Base-by-base conservation (phyloP, 169 alveolate species). In the Cryptosporidium sp. region DNA sequence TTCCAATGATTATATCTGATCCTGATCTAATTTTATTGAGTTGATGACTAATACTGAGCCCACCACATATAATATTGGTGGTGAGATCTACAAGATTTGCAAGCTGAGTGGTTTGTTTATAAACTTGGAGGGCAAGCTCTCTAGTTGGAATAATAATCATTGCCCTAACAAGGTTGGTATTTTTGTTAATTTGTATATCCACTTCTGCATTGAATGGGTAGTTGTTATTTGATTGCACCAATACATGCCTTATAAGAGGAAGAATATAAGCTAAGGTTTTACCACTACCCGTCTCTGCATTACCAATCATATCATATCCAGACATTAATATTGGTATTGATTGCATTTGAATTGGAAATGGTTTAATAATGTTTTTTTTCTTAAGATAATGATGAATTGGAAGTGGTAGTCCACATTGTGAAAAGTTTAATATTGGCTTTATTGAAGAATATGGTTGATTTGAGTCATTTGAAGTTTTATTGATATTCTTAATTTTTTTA, bases 281-380 rank as follows among this genome's bases (percentile, higher is more conserved):
- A 1, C 99, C 99, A 85, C 94, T 96, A 69, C 99, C 99, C 10
- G 99, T 99, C 87, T 98, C 98, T 0, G 99, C 99, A 12, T 98
- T 97, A 29, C 99, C 99, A 37, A 99, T 97, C 52, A 98, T 94
- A 91, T 99, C 99, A 61, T 98, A 85, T 51, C 99, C 99, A 85
- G 97, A 94, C 96, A 97, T 93, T 42, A 97, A 91, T 35, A 97
- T 97, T 2, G 99, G 99, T n/a, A 98, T 91, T 44, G 95, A 92
- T 91, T 98, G 99, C 97, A 97, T 96, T 94, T 98, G 99, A 8
- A 98, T 97, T 16, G 99, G 99, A 87, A 97, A 97, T 60, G 99
- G 99, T 68, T 95, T 95, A 68, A 93, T 92, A 87, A 97, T 97
- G 69, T 95, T 95, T 62, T 98, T 95, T 85, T 93, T 96, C 68